Percentiles rank a stretch among this genome's conserved stretches.
These are phyloP conservation scores for Plasmodium gallinaceum DNA, from an alignment of 169 alveolate species.

Conservation along the genomic window DNA sequence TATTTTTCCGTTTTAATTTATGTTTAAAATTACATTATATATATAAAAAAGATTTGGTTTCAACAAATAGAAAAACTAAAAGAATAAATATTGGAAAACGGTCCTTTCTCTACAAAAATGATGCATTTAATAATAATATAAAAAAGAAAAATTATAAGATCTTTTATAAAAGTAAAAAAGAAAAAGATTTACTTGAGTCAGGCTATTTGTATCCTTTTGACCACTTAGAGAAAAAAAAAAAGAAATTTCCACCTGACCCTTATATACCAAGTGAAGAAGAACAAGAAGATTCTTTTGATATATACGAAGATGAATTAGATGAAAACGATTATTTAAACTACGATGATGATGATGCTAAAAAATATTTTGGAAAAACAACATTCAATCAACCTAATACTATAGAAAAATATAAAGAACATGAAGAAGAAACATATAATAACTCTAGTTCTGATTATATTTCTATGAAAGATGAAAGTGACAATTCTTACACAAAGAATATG, in stretches of 20 bases:
- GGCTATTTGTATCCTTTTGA: conserved; percentile 74
- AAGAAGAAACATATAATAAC: not conserved
- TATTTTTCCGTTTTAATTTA: conserved; percentile 4
- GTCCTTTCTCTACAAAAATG: not conserved
- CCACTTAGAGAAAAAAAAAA: conserved; percentile 70
- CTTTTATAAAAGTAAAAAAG: conserved; percentile 58
- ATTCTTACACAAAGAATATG: not conserved
- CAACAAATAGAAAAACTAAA: not conserved
- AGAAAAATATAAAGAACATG: not conserved
- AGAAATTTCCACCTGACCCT: conserved; percentile 74
- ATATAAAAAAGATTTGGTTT: not conserved
- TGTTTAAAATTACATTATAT: conserved; percentile 14
- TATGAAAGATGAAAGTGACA: not conserved
- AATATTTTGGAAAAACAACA: conserved; percentile 54
- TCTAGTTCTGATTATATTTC: not conserved
- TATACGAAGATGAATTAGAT: conserved; percentile 14
- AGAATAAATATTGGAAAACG: not conserved
- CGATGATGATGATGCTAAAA: conserved; percentile 73
- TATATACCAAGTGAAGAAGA: conserved; percentile 54
- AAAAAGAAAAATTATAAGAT: conserved; percentile 6
- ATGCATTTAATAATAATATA: not conserved
- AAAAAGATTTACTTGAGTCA: conserved; percentile 58
- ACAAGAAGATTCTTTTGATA: not conserved
- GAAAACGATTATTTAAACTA: conserved; percentile 30
- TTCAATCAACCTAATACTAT: conserved; percentile 12